Percentiles rank a stretch among this genome's conserved stretches.
Conservation (phyloP, 208 protist species). For the Porcisia hertigi region DNA sequence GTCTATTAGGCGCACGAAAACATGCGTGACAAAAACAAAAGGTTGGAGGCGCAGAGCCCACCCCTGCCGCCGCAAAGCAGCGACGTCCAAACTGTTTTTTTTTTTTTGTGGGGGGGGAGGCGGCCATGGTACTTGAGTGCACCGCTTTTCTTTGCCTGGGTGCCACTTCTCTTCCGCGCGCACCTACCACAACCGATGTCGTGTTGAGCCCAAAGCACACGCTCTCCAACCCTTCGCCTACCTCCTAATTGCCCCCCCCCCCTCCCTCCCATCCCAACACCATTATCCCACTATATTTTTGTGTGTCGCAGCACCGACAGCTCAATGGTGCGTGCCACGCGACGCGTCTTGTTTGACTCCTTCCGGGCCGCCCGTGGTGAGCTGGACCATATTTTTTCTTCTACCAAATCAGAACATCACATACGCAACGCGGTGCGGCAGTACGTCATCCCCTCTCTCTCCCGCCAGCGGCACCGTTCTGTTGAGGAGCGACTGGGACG, state of each 20-base stretch:
- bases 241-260: too few relatives aligned
- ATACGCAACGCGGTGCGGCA: constrained; percentile 36
- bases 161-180: too few relatives aligned
- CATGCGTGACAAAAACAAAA: too few relatives aligned
- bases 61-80: too few relatives aligned
- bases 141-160: too few relatives aligned
- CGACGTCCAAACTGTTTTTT: too few relatives aligned
- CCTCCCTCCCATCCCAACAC: background rate
- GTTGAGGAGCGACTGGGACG: constrained; percentile 16
- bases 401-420: constrained; percentile 39
- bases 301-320: background rate
- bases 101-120: too few relatives aligned
- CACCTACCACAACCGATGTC: too few relatives aligned
- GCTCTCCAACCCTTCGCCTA: background rate
- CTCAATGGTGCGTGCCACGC: constrained; percentile 18
- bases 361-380: constrained; percentile 50
- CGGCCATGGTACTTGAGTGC: background rate
- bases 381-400: constrained; percentile 44
- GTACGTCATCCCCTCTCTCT: constrained; percentile 31
- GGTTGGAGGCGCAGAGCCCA: too few relatives aligned
- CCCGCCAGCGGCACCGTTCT: constrained; percentile 17
- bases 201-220: too few relatives aligned
- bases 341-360: constrained; percentile 43
- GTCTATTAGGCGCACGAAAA: too few relatives aligned
- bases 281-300: background rate